A percentile compares a stretch with the other conserved stretches of the same genome.
Evolutionary conservation across 495 filamentous ascomycete species (phyloP).

Genomic region (Penicillium flavigenum): DNA sequence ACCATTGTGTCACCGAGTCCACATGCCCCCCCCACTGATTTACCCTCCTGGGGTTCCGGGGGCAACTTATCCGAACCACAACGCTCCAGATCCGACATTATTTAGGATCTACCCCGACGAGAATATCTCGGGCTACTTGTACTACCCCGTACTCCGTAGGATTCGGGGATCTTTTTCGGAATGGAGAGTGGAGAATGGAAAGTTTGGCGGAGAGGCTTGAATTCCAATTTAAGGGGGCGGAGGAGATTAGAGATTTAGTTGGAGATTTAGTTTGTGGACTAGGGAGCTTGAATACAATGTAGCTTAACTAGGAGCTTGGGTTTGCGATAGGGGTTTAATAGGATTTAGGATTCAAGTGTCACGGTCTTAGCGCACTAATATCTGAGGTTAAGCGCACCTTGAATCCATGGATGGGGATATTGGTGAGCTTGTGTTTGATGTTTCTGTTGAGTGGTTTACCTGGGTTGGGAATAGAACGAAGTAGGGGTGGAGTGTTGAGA

Average conservation of each 20-base stretch:
- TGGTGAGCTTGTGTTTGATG: background rate
- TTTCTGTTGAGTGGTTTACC: background rate
- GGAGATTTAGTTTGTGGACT: background rate
- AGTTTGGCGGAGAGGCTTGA: background rate
- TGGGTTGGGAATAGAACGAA: background rate
- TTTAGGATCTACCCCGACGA: background rate
- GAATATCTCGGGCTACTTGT: conserved; percentile 9
- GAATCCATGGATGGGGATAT: background rate
- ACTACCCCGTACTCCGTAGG: background rate
- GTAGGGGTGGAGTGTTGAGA: background rate
- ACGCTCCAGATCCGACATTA: background rate
- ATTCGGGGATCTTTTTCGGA: background rate
- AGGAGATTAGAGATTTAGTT: background rate
- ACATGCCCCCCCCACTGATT: conserved; percentile 13
- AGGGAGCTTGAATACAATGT: too few relatives aligned
- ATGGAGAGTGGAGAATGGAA: background rate
- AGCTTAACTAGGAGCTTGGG: too few relatives aligned
- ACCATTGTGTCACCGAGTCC: conserved; percentile 11
- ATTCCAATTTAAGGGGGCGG: background rate
- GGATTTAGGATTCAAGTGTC: background rate
- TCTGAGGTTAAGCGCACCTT: background rate
- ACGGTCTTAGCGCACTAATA: background rate
- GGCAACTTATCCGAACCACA: conserved; percentile 13
- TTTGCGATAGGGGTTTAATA: too few relatives aligned
- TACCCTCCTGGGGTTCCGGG: conserved; percentile 3